Conservation (phyloP, 805 yeast genomes). For the Saccharomycopsis fodiens region DNA sequence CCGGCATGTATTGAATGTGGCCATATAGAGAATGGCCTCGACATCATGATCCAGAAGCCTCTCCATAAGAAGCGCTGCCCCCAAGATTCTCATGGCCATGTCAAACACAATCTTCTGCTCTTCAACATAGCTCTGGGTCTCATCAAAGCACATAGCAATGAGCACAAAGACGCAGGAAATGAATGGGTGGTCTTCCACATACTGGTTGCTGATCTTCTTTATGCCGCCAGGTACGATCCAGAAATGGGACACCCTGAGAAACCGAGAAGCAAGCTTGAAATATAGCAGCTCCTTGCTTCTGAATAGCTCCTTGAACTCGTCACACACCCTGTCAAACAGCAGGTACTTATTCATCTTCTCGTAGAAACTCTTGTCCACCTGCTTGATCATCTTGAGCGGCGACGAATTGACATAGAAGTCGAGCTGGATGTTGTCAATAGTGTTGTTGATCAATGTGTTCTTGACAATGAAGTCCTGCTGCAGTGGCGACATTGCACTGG, state of each 20-base stretch:
- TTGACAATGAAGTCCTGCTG: not conserved
- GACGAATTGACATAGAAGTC: conserved; percentile 22
- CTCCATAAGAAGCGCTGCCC: conserved; percentile 41
- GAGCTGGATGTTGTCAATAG: conserved; percentile 16
- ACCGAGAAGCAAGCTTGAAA: conserved; percentile 38
- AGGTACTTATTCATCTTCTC: conserved; percentile 16
- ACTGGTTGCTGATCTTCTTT: conserved; percentile 37
- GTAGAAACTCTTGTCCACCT: conserved; percentile 33
- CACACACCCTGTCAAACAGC: conserved; percentile 27
- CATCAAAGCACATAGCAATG: conserved; percentile 50
- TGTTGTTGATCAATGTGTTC: conserved; percentile 8
- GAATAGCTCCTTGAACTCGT: conserved; percentile 41
- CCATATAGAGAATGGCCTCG: conserved; percentile 50
- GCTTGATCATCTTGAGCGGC: conserved; percentile 31
- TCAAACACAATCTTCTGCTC: conserved; percentile 41
- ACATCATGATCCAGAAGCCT: conserved; percentile 53
- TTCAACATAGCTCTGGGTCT: conserved; percentile 39
- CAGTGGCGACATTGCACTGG: not conserved
- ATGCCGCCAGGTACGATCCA: conserved; percentile 60
- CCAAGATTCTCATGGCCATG: conserved; percentile 42
- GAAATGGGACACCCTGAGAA: conserved; percentile 45
- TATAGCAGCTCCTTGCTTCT: conserved; percentile 36
- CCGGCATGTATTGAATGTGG: conserved; percentile 46
- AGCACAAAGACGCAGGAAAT: conserved; percentile 47
- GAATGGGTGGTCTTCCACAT: conserved; percentile 45